Percentiles rank a stretch among this genome's conserved stretches.
phyloP scores from a whole-genome alignment of 1,284 basidiomycete species.

The Cutaneotrichosporon sp. region DNA sequence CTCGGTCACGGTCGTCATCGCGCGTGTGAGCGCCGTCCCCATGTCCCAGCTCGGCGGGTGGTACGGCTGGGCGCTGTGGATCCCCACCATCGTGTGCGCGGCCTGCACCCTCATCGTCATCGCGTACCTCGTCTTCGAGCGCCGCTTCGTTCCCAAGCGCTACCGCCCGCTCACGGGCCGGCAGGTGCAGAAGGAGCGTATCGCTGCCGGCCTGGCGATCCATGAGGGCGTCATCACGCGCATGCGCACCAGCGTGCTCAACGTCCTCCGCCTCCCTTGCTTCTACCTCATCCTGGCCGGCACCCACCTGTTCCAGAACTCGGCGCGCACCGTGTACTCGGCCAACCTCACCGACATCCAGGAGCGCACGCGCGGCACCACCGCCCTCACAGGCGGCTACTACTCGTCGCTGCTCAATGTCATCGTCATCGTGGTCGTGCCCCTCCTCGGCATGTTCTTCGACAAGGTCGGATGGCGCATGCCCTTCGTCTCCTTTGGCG shows the following conservation, averaged over 20 bases:
- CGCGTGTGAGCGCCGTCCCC: constrained; percentile 38
- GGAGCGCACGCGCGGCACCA: constrained; percentile 44
- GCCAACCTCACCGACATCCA: constrained; percentile 50
- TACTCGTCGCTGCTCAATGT: constrained; percentile 43
- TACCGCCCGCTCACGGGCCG: constrained; percentile 25
- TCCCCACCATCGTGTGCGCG: constrained; percentile 12
- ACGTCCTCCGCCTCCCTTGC: constrained; percentile 17
- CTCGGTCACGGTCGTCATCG: constrained; percentile 37
- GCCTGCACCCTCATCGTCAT: constrained; percentile 1
- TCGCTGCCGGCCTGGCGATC: not conserved
- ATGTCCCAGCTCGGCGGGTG: constrained; percentile 38
- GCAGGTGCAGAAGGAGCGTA: constrained; percentile 6
- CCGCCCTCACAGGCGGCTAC: constrained; percentile 46
- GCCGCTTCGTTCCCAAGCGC: constrained; percentile 28
- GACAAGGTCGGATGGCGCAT: constrained; percentile 29
- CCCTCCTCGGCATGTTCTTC: constrained; percentile 37
- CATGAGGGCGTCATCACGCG: constrained; percentile 1
- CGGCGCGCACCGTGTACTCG: constrained; percentile 42
- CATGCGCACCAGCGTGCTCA: constrained; percentile 11
- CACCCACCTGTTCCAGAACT: constrained; percentile 37
- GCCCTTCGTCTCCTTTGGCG: constrained; percentile 25
- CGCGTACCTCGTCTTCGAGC: constrained; percentile 39
- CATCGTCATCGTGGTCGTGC: constrained; percentile 50
- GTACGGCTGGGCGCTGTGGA: constrained; percentile 49
- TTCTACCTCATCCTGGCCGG: constrained; percentile 26